Conservation (phyloP, 495 filamentous ascomycete species). For the Penicillium coffeae region DNA sequence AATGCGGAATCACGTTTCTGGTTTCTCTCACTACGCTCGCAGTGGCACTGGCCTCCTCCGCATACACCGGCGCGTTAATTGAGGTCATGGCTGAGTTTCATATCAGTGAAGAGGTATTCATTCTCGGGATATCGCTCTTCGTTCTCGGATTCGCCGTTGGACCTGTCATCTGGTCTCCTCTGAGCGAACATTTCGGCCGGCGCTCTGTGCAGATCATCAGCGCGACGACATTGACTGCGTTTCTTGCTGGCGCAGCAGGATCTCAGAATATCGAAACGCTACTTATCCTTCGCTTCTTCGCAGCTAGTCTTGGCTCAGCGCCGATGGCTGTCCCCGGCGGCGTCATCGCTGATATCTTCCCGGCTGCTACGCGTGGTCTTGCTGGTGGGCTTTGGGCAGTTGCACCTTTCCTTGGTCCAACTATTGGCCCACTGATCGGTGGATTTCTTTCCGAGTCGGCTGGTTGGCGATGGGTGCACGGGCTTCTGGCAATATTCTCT, state of each 20-base stretch:
- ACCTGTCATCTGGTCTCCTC: conserved; percentile 55
- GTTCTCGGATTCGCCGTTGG: conserved; percentile 62
- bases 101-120: conserved; percentile 48
- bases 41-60: conserved; percentile 64
- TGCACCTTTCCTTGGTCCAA: conserved; percentile 56
- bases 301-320: conserved; percentile 45
- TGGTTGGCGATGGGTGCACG: conserved; percentile 48
- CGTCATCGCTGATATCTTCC: conserved; percentile 59
- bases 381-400: conserved; percentile 50
- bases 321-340: conserved; percentile 56
- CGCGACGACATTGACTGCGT: conserved; percentile 50
- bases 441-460: conserved; percentile 46
- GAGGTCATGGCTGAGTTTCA: conserved; percentile 53
- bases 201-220: conserved; percentile 56
- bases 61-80: conserved; percentile 57
- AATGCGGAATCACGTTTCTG: conserved; percentile 55
- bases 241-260: conserved; percentile 54
- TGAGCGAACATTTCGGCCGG: conserved; percentile 59
- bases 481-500: conserved; percentile 6
- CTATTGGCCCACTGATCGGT: conserved; percentile 46
- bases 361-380: conserved; percentile 47
- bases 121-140: conserved; percentile 60
- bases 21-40: conserved; percentile 57
- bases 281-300: conserved; percentile 63
- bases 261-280: conserved; percentile 56